Conservation (phyloP, 305 asterid species). For the Stenogyne calaminthoides region DNA sequence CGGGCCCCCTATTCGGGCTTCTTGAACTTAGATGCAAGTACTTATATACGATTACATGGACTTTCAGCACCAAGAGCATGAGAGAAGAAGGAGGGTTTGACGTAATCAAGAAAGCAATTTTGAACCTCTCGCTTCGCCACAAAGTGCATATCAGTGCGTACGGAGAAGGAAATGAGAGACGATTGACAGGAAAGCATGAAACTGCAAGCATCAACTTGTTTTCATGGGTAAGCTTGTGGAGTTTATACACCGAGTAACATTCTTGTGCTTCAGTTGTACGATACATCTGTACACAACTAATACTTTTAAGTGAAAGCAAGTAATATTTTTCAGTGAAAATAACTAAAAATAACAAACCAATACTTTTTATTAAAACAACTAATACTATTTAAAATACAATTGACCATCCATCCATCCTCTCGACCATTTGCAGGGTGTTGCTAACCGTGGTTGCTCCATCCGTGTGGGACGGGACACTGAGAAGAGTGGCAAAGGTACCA, state of each 20-base stretch:
- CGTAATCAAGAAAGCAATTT: conserved; percentile 87
- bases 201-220: conserved; percentile 80
- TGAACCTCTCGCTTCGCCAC: conserved; percentile 90
- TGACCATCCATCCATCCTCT: background rate
- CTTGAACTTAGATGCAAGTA: conserved; percentile 6
- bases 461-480: conserved; percentile 99
- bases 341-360: no score
- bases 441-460: conserved; percentile 96
- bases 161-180: conserved; percentile 97
- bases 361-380: background rate
- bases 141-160: conserved; percentile 89
- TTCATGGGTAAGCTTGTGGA: conserved; percentile 74
- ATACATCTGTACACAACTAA: no score
- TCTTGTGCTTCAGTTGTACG: no score
- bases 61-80: conserved; percentile 75
- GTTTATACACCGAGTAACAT: background rate
- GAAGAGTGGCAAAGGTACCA: conserved; percentile 80
- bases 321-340: no score
- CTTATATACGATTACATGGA: conserved; percentile 9
- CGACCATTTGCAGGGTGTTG: conserved; percentile 74
- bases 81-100: conserved; percentile 97
- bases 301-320: no score
- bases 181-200: conserved; percentile 96
- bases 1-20: background rate
- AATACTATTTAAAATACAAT: no score